Base-by-base conservation (phyloP, 139 green algal species). In the Microglena sp. region DNA sequence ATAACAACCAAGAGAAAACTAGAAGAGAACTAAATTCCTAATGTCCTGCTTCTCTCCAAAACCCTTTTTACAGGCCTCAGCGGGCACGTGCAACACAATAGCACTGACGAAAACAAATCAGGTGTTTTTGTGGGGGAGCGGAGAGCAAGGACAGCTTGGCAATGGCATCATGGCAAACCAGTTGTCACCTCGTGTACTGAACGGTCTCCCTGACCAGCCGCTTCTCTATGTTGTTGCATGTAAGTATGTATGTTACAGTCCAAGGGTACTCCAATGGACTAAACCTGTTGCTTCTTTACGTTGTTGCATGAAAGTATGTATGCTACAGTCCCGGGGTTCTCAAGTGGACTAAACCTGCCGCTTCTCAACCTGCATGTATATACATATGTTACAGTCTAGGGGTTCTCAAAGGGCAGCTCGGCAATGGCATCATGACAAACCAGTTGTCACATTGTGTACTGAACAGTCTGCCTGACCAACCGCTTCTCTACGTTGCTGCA, bases 71-170 rank as follows among this genome's bases (percentile, higher is more conserved):
- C 58, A 83, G 73, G 72, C 79, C 2, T 58, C 68, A 0, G 82
- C 83, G 22, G 86, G 86, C 1, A 55, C 57, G 1, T 68, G 76
- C 2, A 86, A 93, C 65, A 87, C 73, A 4, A 24, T 86, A 40
- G 72, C 74, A 1, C 71, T 90, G 1, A 73, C 70, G 7, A 33
- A 28, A 7, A 55, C 3, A 18, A 72, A 76, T 33, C 2, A 55
- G 11, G 57, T 93, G 31, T 84, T 65, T 36, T 76, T 55, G 0
- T 89, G 75, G 43, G 86, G 86, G 3, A 56, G 56, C 66, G 83
- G 80, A 8, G 72, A 82, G 55, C 35, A 76, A 27, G 54, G 57
- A 8, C 62, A 71, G 45, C 55, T 66, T 11, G 53, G 44, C 35
- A 54, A 58, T 43, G 59, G 40, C 40, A 44, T 57, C 6, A 28